These are phyloP conservation scores for Neopestalotiopsis sp. DNA, from an alignment of 2,329 filamentous ascomycete species.

Conservation along the genomic window DNA sequence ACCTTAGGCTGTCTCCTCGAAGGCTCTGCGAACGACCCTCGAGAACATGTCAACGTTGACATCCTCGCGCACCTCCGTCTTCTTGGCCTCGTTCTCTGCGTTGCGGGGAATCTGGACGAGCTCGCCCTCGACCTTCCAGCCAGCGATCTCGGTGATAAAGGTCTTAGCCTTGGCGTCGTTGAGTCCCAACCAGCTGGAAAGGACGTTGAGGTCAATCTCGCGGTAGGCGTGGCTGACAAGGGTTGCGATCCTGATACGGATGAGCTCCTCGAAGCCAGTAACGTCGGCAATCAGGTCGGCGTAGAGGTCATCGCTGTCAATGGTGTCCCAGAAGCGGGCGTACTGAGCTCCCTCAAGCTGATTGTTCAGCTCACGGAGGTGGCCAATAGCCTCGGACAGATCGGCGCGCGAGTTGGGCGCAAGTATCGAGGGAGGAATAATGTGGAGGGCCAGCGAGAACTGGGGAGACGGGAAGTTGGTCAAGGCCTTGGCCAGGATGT, in stretches of 20 bases:
- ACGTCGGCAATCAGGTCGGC: conserved; percentile 95
- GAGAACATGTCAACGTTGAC: conserved; percentile 89
- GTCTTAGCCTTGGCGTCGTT: conserved; percentile 72
- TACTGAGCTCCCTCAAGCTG: conserved; percentile 92
- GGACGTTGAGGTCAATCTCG: conserved; percentile 69
- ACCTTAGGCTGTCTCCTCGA: conserved; percentile 75
- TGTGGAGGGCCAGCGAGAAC: conserved; percentile 91
- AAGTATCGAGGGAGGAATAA: conserved; percentile 85
- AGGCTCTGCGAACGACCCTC: conserved; percentile 81
- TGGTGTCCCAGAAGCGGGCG: conserved; percentile 87
- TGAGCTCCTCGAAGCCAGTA: conserved; percentile 90
- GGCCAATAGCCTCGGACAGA: conserved; percentile 88
- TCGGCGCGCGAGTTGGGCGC: conserved; percentile 66
- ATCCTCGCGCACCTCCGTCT: conserved; percentile 92
- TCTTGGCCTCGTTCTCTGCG: conserved; percentile 97
- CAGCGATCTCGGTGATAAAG: conserved; percentile 84
- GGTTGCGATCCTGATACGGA: conserved; percentile 87
- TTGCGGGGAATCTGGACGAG: conserved; percentile 83
- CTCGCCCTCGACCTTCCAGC: conserved; percentile 78
- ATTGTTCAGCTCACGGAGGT: conserved; percentile 82
- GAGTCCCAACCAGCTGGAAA: conserved; percentile 80
- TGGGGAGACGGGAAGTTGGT: conserved; percentile 96
- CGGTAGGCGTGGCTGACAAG: conserved; percentile 84
- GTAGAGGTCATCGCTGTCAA: conserved; percentile 94
- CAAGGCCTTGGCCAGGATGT: conserved; percentile 97